phyloP scores from a whole-genome alignment of 2,329 filamentous ascomycete species.

The Ophiostoma triangulosporum region DNA sequence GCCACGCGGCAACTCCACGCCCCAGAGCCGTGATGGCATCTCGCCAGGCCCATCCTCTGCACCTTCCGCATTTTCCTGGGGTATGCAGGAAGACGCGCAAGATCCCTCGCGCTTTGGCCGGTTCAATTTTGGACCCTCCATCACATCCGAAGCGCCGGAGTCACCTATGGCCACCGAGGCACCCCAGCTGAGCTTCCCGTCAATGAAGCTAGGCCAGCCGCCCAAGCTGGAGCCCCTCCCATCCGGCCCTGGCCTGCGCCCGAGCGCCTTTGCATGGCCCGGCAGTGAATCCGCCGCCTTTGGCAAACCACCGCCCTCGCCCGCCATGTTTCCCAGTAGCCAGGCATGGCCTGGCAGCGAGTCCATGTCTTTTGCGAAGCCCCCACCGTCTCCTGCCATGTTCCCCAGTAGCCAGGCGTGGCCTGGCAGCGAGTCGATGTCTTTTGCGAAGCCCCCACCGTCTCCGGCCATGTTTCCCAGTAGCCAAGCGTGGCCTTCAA shows the following conservation, averaged over 20 bases:
- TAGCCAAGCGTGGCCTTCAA: not conserved
- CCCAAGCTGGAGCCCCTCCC: not conserved
- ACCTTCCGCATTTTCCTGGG: constrained; percentile 49
- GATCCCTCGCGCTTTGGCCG: constrained; percentile 26
- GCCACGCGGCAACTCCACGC: constrained; percentile 39
- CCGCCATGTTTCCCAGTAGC: constrained; percentile 23
- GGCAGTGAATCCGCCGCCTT: constrained; percentile 3
- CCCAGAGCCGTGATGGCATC: constrained; percentile 32
- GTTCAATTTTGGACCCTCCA: constrained; percentile 23
- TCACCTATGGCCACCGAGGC: not conserved
- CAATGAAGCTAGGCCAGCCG: not conserved
- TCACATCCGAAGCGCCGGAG: not conserved
- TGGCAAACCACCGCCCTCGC: constrained; percentile 22
- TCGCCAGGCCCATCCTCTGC: constrained; percentile 54
- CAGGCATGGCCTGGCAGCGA: not conserved
- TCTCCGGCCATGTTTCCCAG: not conserved
- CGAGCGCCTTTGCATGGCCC: not conserved
- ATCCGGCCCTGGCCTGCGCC: not conserved
- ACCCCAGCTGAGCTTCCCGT: not conserved
- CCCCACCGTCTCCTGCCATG: not conserved
- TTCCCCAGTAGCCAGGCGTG: not conserved
- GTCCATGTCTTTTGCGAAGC: not conserved
- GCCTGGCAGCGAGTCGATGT: not conserved
- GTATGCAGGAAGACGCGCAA: constrained; percentile 32
- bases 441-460: not conserved